Base-by-base conservation (phyloP, 2,329 filamentous ascomycete species). In the Fusarium globosum region DNA sequence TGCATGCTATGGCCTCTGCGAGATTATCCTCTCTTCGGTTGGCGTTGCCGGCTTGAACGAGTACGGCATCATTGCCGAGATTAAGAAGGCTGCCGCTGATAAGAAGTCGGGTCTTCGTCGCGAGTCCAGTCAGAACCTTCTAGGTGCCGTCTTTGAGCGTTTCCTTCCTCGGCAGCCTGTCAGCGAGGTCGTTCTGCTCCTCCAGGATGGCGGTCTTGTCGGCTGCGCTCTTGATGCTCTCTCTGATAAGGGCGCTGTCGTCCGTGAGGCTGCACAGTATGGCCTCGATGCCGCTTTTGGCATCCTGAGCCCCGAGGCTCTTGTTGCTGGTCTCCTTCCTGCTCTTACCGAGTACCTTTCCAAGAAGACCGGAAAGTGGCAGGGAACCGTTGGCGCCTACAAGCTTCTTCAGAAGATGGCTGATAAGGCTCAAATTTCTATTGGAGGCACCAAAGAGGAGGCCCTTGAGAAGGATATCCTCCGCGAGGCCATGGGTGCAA, bases 281-380 rank as follows among this genome's bases (percentile, higher is more conserved):
- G 96, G 95, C 38, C 88, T 99, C 65, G 95, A 99, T 81, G 93
- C 94, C 30, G 87, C 98, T 30, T 97, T 97, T 82, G 87, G 88
- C 74, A 90, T 92, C 80, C 86, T 99, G 72, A 91, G 90, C 80
- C 86, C 94, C 63, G 96, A 98, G 86, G 91, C 94, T 56, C 89
- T 97, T 79, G 92, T 97, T 59, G 89, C 90, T 72, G 95, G 93
- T 26, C 88, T 99, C 46, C 86, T 99, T 58, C 95, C 96, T 6
- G 88, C 90, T 21, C 86, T 99, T 45, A 84, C 87, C 71, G 84
- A 88, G 59, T 98, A 98, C 81, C 87, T 99, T 36, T 87, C 87
- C 80, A 97, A 94, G 84, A 91, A 90, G 79, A 93, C 94, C 21
- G 95, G 94, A 75, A 99, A 99, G 85, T 99, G 96, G 96, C 96